Conservation (phyloP, 1,284 basidiomycete genomes). For the Leccinum huronense region DNA sequence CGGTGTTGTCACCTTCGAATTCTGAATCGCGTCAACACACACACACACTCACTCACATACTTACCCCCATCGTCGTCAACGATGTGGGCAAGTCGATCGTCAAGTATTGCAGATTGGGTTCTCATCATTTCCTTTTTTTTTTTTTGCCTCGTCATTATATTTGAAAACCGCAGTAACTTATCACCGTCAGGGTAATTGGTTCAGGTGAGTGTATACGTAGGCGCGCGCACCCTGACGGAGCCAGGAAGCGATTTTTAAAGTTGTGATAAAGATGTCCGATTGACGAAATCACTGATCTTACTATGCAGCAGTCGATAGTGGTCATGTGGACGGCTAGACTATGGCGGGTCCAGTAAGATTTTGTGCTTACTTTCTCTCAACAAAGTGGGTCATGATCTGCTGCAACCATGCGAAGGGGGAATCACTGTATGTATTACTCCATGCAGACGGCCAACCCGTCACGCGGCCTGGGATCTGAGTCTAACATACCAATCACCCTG, state of each 20-base stretch:
- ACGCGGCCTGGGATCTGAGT: not conserved
- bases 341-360: not conserved
- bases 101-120: no score
- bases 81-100: not conserved
- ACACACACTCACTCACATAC: not conserved
- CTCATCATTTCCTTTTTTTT: no score
- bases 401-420: not conserved
- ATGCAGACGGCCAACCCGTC: not conserved
- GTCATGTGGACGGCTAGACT: no score
- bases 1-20: not conserved
- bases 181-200: constrained; percentile 1
- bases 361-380: not conserved
- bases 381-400: not conserved
- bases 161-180: not conserved
- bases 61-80: not conserved
- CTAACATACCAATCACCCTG: not conserved
- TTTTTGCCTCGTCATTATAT: no score
- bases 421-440: not conserved
- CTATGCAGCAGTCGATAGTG: not conserved
- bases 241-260: not conserved
- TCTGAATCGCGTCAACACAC: not conserved
- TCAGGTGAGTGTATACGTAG: not conserved
- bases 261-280: constrained; percentile 1
- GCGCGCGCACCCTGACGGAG: not conserved
- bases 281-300: not conserved